These are phyloP conservation scores for Raddia distichophylla DNA, from an alignment of 176 grass and related monocot species.

Conservation along the genomic window DNA sequence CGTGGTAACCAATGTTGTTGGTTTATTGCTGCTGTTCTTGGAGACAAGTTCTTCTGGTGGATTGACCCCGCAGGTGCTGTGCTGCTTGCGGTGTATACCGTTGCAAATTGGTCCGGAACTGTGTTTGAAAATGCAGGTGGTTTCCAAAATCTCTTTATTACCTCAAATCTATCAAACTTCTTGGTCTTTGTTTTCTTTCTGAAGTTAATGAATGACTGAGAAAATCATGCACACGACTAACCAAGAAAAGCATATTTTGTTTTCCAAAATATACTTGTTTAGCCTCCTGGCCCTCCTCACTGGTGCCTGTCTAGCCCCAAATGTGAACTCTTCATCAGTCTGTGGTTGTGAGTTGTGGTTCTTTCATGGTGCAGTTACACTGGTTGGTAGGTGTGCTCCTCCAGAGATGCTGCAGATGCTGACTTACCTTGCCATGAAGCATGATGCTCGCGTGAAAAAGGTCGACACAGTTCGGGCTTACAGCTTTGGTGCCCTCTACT, in stretches of 20 bases:
- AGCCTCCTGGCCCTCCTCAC: not conserved
- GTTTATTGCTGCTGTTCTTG: slow-evolving; percentile 86
- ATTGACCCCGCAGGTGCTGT: slow-evolving; percentile 86
- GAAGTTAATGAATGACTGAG: not conserved
- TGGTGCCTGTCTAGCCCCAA: not conserved
- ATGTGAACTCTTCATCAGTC: not conserved
- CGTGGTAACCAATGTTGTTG: slow-evolving; percentile 86
- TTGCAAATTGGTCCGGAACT: slow-evolving; percentile 78
- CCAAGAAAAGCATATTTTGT: not conserved
- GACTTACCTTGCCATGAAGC: slow-evolving; percentile 75
- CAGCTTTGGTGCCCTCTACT: slow-evolving; percentile 86
- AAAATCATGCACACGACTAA: not conserved
- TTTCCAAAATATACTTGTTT: too few species aligned
- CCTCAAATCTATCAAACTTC: not conserved
- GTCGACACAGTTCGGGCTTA: slow-evolving; percentile 88
- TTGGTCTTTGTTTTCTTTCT: not conserved
- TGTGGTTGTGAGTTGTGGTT: not conserved
- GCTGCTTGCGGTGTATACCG: slow-evolving; percentile 86
- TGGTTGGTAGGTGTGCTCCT: slow-evolving; percentile 70
- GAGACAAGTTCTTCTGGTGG: slow-evolving; percentile 75
- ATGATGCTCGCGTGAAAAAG: slow-evolving; percentile 63
- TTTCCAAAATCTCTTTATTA: not conserved
- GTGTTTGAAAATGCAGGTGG: slow-evolving; percentile 82
- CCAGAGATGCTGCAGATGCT: slow-evolving; percentile 77
- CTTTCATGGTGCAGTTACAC: slow-evolving; percentile 48